Evolutionary conservation across 1,139 yeast species (phyloP).

Genomic region (Dujonia santamariae): DNA sequence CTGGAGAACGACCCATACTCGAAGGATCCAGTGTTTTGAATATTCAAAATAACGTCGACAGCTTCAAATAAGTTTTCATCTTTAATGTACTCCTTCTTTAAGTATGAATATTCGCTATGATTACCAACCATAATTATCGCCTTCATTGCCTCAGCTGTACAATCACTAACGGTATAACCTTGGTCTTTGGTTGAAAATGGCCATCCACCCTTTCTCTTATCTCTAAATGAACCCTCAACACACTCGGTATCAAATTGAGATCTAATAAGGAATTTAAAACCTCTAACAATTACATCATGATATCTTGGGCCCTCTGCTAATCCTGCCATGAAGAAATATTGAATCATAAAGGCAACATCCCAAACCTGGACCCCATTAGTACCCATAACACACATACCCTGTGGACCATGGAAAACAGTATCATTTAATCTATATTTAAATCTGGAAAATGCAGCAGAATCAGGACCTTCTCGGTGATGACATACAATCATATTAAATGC

Average conservation of each 20-base stretch:
- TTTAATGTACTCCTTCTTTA: conserved; percentile 45
- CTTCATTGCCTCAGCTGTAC: conserved; percentile 94
- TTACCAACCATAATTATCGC: conserved; percentile 91
- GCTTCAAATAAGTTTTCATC: conserved; percentile 59
- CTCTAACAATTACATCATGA: conserved; percentile 56
- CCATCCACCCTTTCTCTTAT: conserved; percentile 89
- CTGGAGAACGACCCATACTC: conserved; percentile 93
- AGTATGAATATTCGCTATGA: conserved; percentile 43
- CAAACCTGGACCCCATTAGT: conserved; percentile 98
- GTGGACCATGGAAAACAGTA: conserved; percentile 78
- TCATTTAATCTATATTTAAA: conserved; percentile 68
- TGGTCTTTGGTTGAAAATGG: conserved; percentile 95
- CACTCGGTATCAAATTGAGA: conserved; percentile 86
- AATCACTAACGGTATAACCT: conserved; percentile 95
- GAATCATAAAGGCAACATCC: conserved; percentile 92
- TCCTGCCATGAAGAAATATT: conserved; percentile 78
- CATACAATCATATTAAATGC: conserved; percentile 80
- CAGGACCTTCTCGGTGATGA: conserved; percentile 62
- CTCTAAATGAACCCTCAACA: conserved; percentile 76
- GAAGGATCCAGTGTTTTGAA: conserved; percentile 77
- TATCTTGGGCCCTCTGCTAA: conserved; percentile 69
- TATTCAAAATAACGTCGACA: conserved; percentile 57
- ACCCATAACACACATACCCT: conserved; percentile 93
- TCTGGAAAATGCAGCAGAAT: conserved; percentile 58
- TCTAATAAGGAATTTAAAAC: conserved; percentile 69